These are phyloP conservation scores for Rhodotorula sp. DNA, from an alignment of 1,284 basidiomycete genomes.

Conservation along the genomic window DNA sequence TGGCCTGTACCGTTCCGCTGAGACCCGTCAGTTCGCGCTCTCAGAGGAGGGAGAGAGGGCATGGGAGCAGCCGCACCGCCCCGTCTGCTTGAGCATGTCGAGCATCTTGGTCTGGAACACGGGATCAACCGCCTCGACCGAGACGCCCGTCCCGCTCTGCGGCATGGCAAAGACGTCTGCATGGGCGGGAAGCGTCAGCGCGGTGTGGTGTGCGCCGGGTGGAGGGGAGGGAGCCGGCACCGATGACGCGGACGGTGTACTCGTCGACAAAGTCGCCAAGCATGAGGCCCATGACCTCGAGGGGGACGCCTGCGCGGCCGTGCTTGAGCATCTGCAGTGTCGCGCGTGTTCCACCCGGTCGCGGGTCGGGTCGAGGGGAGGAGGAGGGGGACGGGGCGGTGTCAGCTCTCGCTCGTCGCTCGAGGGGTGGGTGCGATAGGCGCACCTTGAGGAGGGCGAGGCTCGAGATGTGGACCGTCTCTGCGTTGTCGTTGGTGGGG, in stretches of 20 bases:
- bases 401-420: not conserved
- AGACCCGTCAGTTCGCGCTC: not conserved
- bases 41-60: constrained; percentile 3
- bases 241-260: constrained; percentile 69
- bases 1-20: constrained; percentile 61
- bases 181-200: not conserved
- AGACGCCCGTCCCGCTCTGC: constrained; percentile 96
- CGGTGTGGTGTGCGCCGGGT: not conserved
- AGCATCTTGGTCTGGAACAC: constrained; percentile 99
- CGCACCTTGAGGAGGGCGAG: constrained; percentile 85
- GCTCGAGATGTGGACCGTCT: constrained; percentile 94
- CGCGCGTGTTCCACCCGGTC: not conserved
- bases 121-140: constrained; percentile 98
- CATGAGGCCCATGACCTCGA: constrained; percentile 99
- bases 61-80: constrained; percentile 63
- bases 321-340: constrained; percentile 91
- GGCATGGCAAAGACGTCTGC: constrained; percentile 98
- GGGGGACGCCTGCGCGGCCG: constrained; percentile 95
- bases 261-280: constrained; percentile 99
- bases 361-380: not conserved
- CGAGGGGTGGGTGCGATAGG: not conserved
- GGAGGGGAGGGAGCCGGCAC: constrained; percentile 3
- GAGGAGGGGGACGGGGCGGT: not conserved
- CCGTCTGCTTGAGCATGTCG: constrained; percentile 99
- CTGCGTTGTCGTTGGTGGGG: constrained; percentile 59